phyloP scores from a whole-genome alignment of 2,329 filamentous ascomycete genomes.

The Exophiala alcalophila region DNA sequence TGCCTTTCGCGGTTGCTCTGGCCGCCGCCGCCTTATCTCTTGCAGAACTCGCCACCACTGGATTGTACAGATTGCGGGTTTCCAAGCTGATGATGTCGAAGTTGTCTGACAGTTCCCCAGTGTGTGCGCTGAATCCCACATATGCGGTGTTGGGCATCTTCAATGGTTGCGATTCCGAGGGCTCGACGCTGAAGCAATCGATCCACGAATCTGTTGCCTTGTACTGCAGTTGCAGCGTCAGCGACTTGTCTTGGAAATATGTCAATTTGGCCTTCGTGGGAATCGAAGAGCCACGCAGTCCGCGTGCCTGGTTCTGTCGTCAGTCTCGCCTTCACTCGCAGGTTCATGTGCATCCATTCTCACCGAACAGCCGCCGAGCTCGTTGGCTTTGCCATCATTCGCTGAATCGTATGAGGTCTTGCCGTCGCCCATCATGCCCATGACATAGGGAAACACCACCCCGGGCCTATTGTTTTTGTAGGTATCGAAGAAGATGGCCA shows the following conservation, averaged over 20 bases:
- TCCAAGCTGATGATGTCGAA: slow-evolving; percentile 90
- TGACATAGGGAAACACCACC: slow-evolving; percentile 93
- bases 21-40: slow-evolving; percentile 17
- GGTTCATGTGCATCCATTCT: slow-evolving; percentile 29
- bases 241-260: slow-evolving; percentile 93
- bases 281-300: slow-evolving; percentile 73
- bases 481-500: slow-evolving; percentile 95
- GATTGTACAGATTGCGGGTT: slow-evolving; percentile 83
- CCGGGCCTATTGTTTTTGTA: slow-evolving; percentile 99
- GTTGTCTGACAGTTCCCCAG: slow-evolving; percentile 93
- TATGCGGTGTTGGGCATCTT: slow-evolving; percentile 73
- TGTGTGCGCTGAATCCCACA: slow-evolving; percentile 68
- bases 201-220: slow-evolving; percentile 86
- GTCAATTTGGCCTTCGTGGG: slow-evolving; percentile 85
- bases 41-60: slow-evolving; percentile 32
- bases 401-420: slow-evolving; percentile 85
- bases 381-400: slow-evolving; percentile 89
- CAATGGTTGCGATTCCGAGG: slow-evolving; percentile 61
- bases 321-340: slow-evolving; percentile 2
- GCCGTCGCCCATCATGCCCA: slow-evolving; percentile 97
- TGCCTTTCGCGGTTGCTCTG: slow-evolving; percentile 30
- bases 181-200: slow-evolving; percentile 72
- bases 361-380: slow-evolving; percentile 88
- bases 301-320: slow-evolving; percentile 61
- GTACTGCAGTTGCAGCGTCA: slow-evolving; percentile 91